Conservation (phyloP, 75 land plant species). For the Pinus taeda region DNA sequence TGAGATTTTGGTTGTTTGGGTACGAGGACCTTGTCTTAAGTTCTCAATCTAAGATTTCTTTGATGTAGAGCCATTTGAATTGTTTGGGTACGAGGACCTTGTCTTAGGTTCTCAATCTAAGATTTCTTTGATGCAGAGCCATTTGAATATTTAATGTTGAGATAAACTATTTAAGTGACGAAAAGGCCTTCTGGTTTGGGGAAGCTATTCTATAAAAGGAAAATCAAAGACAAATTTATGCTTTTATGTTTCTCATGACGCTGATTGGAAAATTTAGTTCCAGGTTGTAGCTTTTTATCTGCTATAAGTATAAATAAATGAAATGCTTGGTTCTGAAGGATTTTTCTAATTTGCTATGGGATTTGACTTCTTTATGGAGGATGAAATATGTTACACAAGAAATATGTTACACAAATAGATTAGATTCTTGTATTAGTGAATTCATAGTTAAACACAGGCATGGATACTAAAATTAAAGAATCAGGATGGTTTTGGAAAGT, state of each 20-base stretch:
- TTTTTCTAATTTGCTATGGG: background rate
- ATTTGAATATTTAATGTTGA: background rate
- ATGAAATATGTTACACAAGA: too few species aligned
- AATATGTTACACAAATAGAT: background rate
- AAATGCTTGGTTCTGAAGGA: background rate
- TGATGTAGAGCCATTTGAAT: background rate
- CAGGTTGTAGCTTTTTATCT: too few species aligned
- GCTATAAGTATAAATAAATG: background rate
- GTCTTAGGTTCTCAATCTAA: too few species aligned
- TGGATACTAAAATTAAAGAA: background rate
- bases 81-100: too few species aligned
- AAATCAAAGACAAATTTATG: background rate
- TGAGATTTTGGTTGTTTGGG: constrained; percentile 4
- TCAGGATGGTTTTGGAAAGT: background rate
- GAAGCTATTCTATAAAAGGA: background rate
- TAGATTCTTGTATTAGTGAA: background rate
- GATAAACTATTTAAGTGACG: background rate
- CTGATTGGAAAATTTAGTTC: background rate
- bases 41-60: background rate
- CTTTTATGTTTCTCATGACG: background rate
- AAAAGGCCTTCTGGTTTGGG: background rate
- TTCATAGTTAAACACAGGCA: background rate
- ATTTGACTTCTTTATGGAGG: background rate
- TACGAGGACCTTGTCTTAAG: background rate
- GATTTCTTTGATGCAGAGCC: too few species aligned